A percentile compares a stretch with the other conserved stretches of the same genome.
Conservation (phyloP, 1,284 basidiomycete genomes). For the Rhodotorula mucilaginosa region DNA sequence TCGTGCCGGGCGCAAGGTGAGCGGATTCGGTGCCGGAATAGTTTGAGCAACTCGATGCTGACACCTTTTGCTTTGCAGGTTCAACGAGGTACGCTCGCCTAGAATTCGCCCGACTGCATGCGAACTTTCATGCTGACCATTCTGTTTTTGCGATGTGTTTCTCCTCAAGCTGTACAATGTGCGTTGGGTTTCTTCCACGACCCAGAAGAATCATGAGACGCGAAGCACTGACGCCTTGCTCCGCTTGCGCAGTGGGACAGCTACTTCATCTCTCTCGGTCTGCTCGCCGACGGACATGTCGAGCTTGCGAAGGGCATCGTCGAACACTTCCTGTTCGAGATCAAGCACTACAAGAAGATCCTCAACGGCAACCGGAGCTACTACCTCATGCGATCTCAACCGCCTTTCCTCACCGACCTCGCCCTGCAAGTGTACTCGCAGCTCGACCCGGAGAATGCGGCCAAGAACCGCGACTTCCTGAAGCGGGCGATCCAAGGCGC, state of each 20-base stretch:
- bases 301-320: slow-evolving; percentile 95
- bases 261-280: slow-evolving; percentile 89
- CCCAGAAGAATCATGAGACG: no score
- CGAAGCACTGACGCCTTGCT: not conserved
- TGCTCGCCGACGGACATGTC: slow-evolving; percentile 89
- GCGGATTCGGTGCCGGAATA: not conserved
- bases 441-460: slow-evolving; percentile 77
- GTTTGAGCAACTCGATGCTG: not conserved
- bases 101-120: no score
- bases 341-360: slow-evolving; percentile 56
- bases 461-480: slow-evolving; percentile 83
- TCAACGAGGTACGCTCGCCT: slow-evolving; percentile 80
- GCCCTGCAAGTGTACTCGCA: slow-evolving; percentile 96
- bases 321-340: slow-evolving; percentile 98
- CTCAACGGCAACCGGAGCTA: slow-evolving; percentile 56
- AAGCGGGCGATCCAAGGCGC: slow-evolving; percentile 92
- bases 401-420: slow-evolving; percentile 98
- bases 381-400: slow-evolving; percentile 94
- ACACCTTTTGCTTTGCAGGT: slow-evolving; percentile 47
- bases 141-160: no score
- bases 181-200: not conserved
- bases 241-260: slow-evolving; percentile 74
- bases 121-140: not conserved
- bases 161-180: slow-evolving; percentile 36
- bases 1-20: slow-evolving; percentile 85